Evolutionary conservation across 83 land plant species (phyloP).

Genomic region (Picea engelmannii): DNA sequence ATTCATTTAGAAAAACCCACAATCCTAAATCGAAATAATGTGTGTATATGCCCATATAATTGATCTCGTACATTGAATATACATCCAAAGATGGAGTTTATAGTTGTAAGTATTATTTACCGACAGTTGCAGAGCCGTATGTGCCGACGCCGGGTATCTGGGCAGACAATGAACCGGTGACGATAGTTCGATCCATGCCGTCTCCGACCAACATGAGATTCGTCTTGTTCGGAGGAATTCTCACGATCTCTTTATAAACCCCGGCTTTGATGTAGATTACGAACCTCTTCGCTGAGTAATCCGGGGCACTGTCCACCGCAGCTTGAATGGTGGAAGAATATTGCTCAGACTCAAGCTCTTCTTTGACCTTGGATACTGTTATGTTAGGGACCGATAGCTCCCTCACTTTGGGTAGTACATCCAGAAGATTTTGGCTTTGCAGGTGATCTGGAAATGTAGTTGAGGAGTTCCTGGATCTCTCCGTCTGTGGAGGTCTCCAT

Average conservation of each 20-base stretch:
- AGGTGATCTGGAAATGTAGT: not conserved
- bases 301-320: conserved; percentile 17
- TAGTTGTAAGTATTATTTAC: conserved; percentile 19
- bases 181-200: conserved; percentile 60
- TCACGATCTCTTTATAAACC: conserved; percentile 1
- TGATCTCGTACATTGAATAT: too few species aligned
- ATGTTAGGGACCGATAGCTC: too few species aligned
- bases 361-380: conserved; percentile 1
- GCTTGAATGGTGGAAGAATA: conserved; percentile 18
- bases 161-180: conserved; percentile 39
- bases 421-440: not conserved
- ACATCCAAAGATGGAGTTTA: too few species aligned
- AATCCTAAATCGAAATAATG: too few species aligned
- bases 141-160: conserved; percentile 41
- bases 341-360: not conserved
- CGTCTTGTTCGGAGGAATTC: conserved; percentile 48
- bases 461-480: not conserved
- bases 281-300: not conserved
- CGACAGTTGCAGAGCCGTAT: conserved; percentile 56
- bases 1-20: too few species aligned
- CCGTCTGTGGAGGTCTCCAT: conserved; percentile 16
- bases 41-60: too few species aligned
- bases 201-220: conserved; percentile 62
- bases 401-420: too few species aligned
- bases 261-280: conserved; percentile 16